Percentiles rank a stretch among this genome's conserved stretches.
Evolutionary conservation across 2,329 filamentous ascomycete species (phyloP).

Genomic region (Ceratocystis lukuohia): DNA sequence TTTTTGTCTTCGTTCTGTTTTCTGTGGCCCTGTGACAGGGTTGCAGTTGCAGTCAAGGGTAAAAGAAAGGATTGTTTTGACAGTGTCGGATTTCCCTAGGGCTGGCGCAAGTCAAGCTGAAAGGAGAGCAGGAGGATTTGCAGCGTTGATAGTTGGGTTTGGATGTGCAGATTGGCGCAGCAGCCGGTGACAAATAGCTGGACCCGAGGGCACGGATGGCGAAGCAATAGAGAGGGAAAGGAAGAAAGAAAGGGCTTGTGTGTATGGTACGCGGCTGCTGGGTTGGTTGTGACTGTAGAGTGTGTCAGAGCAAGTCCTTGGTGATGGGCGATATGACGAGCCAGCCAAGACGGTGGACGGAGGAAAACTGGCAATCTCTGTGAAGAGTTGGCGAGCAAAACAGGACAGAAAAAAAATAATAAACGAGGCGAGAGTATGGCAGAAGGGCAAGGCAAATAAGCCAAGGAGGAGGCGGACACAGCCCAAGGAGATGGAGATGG

Average conservation of each 20-base stretch:
- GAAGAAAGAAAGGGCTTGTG: neutral
- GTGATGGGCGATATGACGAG: neutral
- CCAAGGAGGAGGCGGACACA: neutral
- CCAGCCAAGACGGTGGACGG: neutral
- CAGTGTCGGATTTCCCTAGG: conserved; percentile 5
- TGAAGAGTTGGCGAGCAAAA: neutral
- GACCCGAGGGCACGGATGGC: neutral
- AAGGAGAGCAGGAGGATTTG: neutral
- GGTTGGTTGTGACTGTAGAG: neutral
- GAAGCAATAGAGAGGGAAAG: too few relatives aligned
- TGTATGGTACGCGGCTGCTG: neutral
- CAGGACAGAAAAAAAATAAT: neutral
- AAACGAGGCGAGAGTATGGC: neutral
- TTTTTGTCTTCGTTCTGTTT: neutral
- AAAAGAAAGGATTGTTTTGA: conserved; percentile 6
- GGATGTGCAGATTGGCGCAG: conserved; percentile 4
- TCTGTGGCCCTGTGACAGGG: conserved; percentile 4
- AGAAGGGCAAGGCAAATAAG: neutral
- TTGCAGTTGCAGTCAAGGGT: conserved; percentile 5
- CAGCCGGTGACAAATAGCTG: neutral
- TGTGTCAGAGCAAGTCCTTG: neutral
- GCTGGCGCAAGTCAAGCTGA: conserved; percentile 3
- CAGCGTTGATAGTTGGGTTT: neutral
- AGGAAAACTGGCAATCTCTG: neutral
- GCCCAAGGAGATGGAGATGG: neutral